phyloP scores from a whole-genome alignment of 2,329 filamentous ascomycete species.

The Aspergillus felis region DNA sequence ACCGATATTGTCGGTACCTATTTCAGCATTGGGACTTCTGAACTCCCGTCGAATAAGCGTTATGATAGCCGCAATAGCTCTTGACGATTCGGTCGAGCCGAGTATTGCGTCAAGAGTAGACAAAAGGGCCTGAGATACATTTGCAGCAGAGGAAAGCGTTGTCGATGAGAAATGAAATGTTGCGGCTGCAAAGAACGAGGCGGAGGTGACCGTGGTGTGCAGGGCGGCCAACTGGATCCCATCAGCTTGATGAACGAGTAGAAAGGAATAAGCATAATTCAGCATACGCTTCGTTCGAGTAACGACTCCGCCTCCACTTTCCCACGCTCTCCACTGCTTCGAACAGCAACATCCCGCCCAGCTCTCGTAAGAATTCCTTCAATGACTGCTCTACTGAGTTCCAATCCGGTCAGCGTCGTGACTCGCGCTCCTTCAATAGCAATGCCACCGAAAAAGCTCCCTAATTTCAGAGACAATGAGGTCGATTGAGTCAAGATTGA shows the following conservation, averaged over 20 bases:
- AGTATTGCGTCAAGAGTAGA: constrained; percentile 46
- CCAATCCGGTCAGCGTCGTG: constrained; percentile 43
- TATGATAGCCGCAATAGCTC: constrained; percentile 46
- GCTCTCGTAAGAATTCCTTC: constrained; percentile 43
- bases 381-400: constrained; percentile 43
- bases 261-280: not conserved
- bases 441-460: constrained; percentile 41
- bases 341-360: constrained; percentile 41
- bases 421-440: constrained; percentile 43
- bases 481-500: constrained; percentile 43
- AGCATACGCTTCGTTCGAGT: constrained; percentile 44
- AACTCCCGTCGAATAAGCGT: constrained; percentile 45
- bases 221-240: constrained; percentile 38
- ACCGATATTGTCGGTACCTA: constrained; percentile 35
- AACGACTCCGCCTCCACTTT: constrained; percentile 42
- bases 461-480: constrained; percentile 42
- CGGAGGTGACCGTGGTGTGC: constrained; percentile 44
- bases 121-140: constrained; percentile 42
- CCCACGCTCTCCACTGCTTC: constrained; percentile 46
- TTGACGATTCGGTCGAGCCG: constrained; percentile 47
- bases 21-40: constrained; percentile 30
- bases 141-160: constrained; percentile 40
- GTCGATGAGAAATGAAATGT: constrained; percentile 45
- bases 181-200: constrained; percentile 46
- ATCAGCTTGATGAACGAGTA: constrained; percentile 5